These are phyloP conservation scores for Boechera retrofracta DNA, from an alignment of 345 rosid genomes.

Conservation along the genomic window DNA sequence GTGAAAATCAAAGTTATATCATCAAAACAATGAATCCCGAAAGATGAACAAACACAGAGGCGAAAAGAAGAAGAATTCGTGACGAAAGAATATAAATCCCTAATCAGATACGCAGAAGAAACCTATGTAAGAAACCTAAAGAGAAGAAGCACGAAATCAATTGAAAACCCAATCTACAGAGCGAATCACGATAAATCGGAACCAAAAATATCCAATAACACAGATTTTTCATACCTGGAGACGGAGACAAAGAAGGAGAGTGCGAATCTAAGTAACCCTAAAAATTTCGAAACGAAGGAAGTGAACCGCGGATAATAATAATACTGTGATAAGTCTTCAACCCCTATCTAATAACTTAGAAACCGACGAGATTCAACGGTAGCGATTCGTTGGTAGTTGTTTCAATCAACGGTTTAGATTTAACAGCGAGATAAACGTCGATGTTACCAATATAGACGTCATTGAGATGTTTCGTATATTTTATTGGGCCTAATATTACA, in stretches of 20 bases:
- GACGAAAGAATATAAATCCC: neutral
- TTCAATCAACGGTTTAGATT: constrained; percentile 33
- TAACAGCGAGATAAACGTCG: neutral
- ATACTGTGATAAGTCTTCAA: neutral
- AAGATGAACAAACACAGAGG: neutral
- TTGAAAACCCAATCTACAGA: constrained; percentile 3
- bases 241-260: constrained; percentile 9
- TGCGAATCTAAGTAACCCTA: constrained; percentile 39
- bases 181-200: neutral
- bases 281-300: constrained; percentile 15
- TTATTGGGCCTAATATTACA: constrained; percentile 1
- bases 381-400: neutral
- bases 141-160: constrained; percentile 10
- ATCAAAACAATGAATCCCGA: neutral
- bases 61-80: neutral
- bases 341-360: constrained; percentile 32
- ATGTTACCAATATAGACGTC: constrained; percentile 16
- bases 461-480: neutral
- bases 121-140: neutral
- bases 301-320: constrained; percentile 30
- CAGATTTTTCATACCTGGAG: constrained; percentile 31
- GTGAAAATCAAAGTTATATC: neutral
- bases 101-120: neutral
- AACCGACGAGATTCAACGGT: constrained; percentile 41
- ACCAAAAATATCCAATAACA: constrained; percentile 5